These are phyloP conservation scores for Nitzschia inconspicua DNA, from an alignment of 108 stramenopile genomes.

Conservation along the genomic window DNA sequence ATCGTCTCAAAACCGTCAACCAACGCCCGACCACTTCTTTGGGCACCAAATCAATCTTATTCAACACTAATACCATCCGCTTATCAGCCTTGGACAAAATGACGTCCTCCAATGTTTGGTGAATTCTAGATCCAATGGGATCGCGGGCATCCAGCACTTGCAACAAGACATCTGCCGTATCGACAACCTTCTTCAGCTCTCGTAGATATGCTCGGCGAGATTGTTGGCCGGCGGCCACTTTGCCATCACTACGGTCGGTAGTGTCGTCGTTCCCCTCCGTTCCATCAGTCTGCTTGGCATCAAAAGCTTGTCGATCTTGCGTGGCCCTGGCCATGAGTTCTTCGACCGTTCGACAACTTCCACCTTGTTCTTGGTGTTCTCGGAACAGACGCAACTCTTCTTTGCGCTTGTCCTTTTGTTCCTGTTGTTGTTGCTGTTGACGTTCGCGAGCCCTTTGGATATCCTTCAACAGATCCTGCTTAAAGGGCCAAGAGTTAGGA, in stretches of 20 bases:
- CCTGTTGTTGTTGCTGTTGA: slow-evolving; percentile 61
- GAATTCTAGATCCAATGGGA: slow-evolving; percentile 91
- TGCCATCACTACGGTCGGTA: slow-evolving; percentile 25
- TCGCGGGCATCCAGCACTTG: slow-evolving; percentile 98
- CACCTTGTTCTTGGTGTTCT: slow-evolving; percentile 51
- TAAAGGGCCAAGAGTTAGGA: slow-evolving; percentile 99
- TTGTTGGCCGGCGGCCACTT: slow-evolving; percentile 51
- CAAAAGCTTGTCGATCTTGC: slow-evolving; percentile 38
- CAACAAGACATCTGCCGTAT: slow-evolving; percentile 93
- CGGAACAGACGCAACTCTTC: slow-evolving; percentile 30
- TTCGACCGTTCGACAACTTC: slow-evolving; percentile 43
- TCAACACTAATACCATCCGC: slow-evolving; percentile 95
- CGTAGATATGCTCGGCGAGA: slow-evolving; percentile 88
- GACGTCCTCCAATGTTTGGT: slow-evolving; percentile 85
- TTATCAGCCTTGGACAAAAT: slow-evolving; percentile 87
- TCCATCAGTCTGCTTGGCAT: slow-evolving; percentile 14
- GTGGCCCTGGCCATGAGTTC: slow-evolving; percentile 52
- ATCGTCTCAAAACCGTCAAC: slow-evolving; percentile 85
- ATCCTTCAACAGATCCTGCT: slow-evolving; percentile 91
- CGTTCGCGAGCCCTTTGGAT: slow-evolving; percentile 77
- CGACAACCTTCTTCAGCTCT: slow-evolving; percentile 95
- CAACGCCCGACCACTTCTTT: slow-evolving; percentile 89
- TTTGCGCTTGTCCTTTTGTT: slow-evolving; percentile 68
- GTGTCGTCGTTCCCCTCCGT: not conserved
- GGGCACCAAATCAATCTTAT: slow-evolving; percentile 98